Conservation (phyloP, 2,329 filamentous ascomycete genomes). For the Botrytis galanthina region DNA sequence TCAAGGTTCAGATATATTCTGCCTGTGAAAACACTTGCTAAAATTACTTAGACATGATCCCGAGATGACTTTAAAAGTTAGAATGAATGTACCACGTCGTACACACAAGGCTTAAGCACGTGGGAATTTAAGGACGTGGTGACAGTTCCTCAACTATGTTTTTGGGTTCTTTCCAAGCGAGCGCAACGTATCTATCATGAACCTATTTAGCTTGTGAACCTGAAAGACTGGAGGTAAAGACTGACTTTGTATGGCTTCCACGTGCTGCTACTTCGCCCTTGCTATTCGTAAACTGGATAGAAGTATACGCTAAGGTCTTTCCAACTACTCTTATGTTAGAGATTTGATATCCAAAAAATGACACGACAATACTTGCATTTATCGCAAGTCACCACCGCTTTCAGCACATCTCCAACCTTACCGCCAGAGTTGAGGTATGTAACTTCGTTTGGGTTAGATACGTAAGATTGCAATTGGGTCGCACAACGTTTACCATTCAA, state of each 20-base stretch:
- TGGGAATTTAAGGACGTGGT: conserved; percentile 24
- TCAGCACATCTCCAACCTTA: conserved; percentile 54
- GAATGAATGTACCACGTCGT: neutral
- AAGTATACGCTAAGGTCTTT: conserved; percentile 62
- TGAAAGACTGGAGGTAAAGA: conserved; percentile 2
- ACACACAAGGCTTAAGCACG: conserved; percentile 8
- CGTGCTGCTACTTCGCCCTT: conserved; percentile 59
- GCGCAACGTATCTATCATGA: conserved; percentile 38
- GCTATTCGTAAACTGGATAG: conserved; percentile 56
- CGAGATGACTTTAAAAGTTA: neutral
- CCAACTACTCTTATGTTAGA: conserved; percentile 48
- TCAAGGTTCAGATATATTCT: neutral
- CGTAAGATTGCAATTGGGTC: neutral
- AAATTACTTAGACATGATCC: neutral
- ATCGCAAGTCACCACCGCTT: conserved; percentile 57
- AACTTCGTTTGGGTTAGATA: conserved; percentile 44
- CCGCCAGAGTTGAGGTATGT: conserved; percentile 61
- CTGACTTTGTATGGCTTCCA: conserved; percentile 65
- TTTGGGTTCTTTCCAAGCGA: conserved; percentile 39
- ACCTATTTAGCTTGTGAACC: neutral
- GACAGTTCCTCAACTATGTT: conserved; percentile 39
- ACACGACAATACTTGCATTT: conserved; percentile 48
- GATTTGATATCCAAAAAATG: neutral
- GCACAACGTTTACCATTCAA: conserved; percentile 50
- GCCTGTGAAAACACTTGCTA: neutral